Evolutionary conservation across 2,329 filamentous ascomycete species (phyloP).

Genomic region (Chlorencoelia australis): DNA sequence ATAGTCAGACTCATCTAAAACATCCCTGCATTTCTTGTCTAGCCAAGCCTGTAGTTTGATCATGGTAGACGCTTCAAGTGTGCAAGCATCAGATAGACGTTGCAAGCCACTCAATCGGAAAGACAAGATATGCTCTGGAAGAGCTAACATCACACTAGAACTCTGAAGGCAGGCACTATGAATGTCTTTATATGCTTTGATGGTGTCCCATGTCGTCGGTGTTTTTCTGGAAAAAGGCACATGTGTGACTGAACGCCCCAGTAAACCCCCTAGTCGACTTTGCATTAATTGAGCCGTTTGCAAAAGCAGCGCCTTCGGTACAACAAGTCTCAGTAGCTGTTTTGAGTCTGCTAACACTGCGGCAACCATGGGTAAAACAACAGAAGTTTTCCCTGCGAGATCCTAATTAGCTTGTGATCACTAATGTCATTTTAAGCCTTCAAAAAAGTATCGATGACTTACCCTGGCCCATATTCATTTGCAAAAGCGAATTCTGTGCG

Average conservation of each 20-base stretch:
- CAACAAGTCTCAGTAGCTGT: constrained; percentile 33
- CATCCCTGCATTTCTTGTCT: constrained; percentile 33
- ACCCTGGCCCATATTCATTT: constrained; percentile 59
- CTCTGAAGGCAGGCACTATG: constrained; percentile 28
- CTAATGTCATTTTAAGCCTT: constrained; percentile 37
- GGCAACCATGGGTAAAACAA: constrained; percentile 43
- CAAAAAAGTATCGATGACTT: constrained; percentile 49
- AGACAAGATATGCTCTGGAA: constrained; percentile 45
- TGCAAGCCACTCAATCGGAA: constrained; percentile 42
- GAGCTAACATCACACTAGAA: constrained; percentile 36
- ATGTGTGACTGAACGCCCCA: constrained; percentile 34
- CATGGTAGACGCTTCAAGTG: constrained; percentile 32
- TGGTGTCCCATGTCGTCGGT: constrained; percentile 21
- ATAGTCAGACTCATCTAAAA: constrained; percentile 41
- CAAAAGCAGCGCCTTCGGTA: constrained; percentile 34
- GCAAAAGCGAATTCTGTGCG: constrained; percentile 46
- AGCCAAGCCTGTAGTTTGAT: constrained; percentile 37
- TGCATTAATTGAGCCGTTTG: constrained; percentile 38
- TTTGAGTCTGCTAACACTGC: constrained; percentile 35
- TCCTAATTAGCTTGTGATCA: constrained; percentile 31
- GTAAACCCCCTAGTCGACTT: constrained; percentile 32
- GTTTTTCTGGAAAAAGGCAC: constrained; percentile 38
- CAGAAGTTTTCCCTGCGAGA: constrained; percentile 43
- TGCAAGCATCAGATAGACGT: constrained; percentile 31
- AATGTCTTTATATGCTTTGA: constrained; percentile 29